phyloP scores from a whole-genome alignment of 257 asterid species.

The Solanum paucissectum region DNA sequence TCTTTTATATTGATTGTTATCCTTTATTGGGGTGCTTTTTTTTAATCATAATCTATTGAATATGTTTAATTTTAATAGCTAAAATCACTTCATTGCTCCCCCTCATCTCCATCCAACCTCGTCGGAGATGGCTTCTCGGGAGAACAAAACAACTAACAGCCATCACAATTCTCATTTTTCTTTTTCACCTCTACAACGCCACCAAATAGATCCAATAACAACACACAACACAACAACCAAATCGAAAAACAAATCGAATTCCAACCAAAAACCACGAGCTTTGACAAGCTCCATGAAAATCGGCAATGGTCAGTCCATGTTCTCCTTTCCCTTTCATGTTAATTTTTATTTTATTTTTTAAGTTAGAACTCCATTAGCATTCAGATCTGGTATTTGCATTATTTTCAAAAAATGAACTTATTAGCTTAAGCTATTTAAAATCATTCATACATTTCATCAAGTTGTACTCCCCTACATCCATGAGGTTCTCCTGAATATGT shows the following conservation, averaged over 20 bases:
- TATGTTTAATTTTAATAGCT: neutral
- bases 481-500: no score
- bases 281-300: no score
- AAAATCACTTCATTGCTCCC: neutral
- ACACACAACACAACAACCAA: neutral
- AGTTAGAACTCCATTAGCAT: no score
- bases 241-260: neutral
- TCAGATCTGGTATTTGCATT: no score
- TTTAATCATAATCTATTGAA: neutral
- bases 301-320: no score
- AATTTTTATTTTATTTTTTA: no score
- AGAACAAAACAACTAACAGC: neutral
- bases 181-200: neutral
- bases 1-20: neutral
- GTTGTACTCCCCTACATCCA: no score
- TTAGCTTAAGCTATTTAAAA: no score
- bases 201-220: neutral
- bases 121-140: neutral
- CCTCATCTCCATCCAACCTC: neutral
- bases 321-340: no score
- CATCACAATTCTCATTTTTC: neutral
- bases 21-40: neutral
- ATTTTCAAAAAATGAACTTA: no score
- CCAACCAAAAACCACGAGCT: neutral
- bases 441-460: no score